Evolutionary conservation across 345 rosid species (phyloP).

Genomic region (Eucalyptus marginata): DNA sequence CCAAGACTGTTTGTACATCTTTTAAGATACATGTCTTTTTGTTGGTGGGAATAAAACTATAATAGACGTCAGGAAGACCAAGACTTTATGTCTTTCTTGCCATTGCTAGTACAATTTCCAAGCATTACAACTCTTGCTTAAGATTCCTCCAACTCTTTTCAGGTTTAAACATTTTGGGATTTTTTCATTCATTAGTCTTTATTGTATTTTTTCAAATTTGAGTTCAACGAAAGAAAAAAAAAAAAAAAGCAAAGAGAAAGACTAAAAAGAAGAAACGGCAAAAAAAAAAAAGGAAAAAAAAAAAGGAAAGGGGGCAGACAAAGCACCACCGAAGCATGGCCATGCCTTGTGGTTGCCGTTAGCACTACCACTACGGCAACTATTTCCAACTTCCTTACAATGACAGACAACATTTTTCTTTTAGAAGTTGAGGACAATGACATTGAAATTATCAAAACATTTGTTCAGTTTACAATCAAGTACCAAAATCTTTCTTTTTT

Average conservation of each 20-base stretch:
- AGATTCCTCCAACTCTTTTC: neutral
- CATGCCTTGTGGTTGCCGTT: neutral
- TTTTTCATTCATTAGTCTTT: no score
- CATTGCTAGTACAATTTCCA: no score
- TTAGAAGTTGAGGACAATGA: no score
- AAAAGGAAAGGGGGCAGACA: neutral
- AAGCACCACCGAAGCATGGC: neutral
- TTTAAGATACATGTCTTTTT: no score
- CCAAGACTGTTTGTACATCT: no score
- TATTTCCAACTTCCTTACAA: no score
- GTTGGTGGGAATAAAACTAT: no score
- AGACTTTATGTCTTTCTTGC: no score
- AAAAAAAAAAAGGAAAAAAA: no score
- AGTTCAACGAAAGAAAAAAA: neutral
- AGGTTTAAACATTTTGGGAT: fast-evolving
- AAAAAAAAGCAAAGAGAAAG: neutral
- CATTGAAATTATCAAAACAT: neutral
- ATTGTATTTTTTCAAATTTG: no score
- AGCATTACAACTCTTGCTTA: neutral
- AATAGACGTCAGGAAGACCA: fast-evolving
- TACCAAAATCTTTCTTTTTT: no score
- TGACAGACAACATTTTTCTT: no score
- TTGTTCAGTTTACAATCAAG: fast-evolving
- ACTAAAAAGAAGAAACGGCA: neutral
- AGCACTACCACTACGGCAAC: neutral